A percentile compares a stretch with the other conserved stretches of the same genome.
Evolutionary conservation across 352 stramenopile species (phyloP).

Genomic region (Phytophthora vignae): DNA sequence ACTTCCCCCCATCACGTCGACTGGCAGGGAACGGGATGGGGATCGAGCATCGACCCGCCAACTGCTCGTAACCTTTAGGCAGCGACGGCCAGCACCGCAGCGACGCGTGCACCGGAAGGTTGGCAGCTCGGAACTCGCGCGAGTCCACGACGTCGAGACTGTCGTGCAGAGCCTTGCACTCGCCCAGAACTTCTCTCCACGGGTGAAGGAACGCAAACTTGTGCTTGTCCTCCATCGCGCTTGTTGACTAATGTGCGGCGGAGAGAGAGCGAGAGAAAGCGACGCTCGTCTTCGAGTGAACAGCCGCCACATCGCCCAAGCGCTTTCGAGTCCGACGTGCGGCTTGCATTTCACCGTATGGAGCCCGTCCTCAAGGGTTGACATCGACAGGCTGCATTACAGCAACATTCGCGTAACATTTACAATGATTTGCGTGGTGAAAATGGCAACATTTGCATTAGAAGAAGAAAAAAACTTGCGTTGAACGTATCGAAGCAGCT

Average conservation of each 20-base stretch:
- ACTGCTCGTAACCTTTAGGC: slow-evolving; percentile 13
- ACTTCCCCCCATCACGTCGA: slow-evolving; percentile 1
- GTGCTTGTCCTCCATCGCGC: slow-evolving; percentile 10
- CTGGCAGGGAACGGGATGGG: slow-evolving; percentile 16
- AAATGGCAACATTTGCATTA: background rate
- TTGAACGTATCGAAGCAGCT: too few species aligned
- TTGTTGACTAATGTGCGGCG: background rate
- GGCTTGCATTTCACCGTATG: background rate
- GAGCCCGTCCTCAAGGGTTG: background rate
- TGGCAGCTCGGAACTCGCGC: slow-evolving; percentile 5
- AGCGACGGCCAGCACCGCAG: slow-evolving; percentile 18
- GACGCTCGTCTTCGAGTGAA: background rate
- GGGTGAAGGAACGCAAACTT: slow-evolving; percentile 19
- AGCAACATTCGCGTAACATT: background rate
- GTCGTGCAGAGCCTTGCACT: slow-evolving; percentile 20
- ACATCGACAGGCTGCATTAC: background rate
- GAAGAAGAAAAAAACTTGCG: too few species aligned
- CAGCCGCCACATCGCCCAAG: background rate
- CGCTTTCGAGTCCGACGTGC: slow-evolving; percentile 4
- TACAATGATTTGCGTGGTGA: background rate
- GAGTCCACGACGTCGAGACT: slow-evolving; percentile 9
- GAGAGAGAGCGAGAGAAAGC: slow-evolving; percentile 5
- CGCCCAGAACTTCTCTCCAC: slow-evolving; percentile 7
- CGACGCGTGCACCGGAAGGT: slow-evolving; percentile 13
- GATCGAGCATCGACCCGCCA: slow-evolving; percentile 17